Evolutionary conservation across 129 eudicot genomes (phyloP).

Genomic region (Helianthus annuus): DNA sequence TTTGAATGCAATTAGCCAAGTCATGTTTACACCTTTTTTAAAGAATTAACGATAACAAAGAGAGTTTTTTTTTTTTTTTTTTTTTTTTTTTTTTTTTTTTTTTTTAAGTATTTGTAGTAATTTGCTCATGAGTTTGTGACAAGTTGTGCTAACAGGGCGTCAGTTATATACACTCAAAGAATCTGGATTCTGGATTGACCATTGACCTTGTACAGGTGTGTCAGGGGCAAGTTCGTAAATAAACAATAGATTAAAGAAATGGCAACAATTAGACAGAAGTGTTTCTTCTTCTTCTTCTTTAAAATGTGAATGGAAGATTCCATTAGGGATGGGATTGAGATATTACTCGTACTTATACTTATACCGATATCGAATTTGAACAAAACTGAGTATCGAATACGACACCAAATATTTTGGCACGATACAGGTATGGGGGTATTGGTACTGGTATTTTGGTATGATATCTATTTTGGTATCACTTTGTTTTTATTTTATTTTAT

Average conservation of each 20-base stretch:
- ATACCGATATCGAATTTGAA: no score
- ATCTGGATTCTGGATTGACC: not conserved
- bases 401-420: no score
- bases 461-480: no score
- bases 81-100: not conserved
- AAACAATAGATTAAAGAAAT: not conserved
- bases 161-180: constrained; percentile 26
- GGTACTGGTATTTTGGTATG: no score
- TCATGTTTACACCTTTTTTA: constrained; percentile 24
- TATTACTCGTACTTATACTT: no score
- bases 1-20: constrained; percentile 44
- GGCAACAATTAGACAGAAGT: not conserved
- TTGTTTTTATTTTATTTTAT: no score
- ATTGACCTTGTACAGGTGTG: constrained; percentile 9
- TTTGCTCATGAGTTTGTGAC: constrained; percentile 9
- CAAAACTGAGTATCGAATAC: no score
- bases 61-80: not conserved
- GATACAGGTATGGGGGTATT: no score
- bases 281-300: no score
- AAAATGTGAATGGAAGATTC: no score
- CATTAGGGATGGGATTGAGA: no score
- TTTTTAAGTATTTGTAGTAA: constrained; percentile 2
- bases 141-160: constrained; percentile 13
- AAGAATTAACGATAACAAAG: constrained; percentile 20
- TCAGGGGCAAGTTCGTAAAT: constrained; percentile 17